Percentiles rank a stretch among this genome's conserved stretches.
These are phyloP conservation scores for Coniferiporia sulphurascens DNA, from an alignment of 1,284 basidiomycete genomes.

Conservation along the genomic window DNA sequence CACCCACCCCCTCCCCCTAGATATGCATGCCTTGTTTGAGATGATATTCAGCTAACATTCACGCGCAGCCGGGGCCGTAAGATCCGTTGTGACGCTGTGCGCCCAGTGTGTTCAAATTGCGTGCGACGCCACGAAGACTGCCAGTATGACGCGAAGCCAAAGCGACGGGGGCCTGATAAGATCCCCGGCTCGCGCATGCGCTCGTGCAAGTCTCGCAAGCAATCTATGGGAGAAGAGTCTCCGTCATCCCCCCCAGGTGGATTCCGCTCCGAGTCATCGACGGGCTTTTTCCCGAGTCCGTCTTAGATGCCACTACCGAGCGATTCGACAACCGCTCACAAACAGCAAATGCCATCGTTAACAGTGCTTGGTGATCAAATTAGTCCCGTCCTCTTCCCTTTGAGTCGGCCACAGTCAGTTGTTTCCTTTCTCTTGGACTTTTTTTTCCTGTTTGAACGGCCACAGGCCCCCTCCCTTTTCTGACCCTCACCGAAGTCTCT, in stretches of 20 bases:
- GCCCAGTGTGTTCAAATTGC: slow-evolving; percentile 15
- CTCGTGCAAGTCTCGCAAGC: slow-evolving; percentile 19
- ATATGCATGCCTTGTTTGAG: neutral
- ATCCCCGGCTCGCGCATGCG: slow-evolving; percentile 19
- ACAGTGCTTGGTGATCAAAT: neutral
- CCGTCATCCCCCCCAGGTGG: slow-evolving; percentile 3
- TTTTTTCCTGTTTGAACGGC: neutral
- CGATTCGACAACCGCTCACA: neutral
- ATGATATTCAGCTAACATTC: neutral
- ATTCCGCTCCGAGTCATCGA: neutral
- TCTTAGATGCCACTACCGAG: neutral
- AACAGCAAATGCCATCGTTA: neutral
- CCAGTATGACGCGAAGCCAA: slow-evolving; percentile 18
- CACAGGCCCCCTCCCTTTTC: neutral
- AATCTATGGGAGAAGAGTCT: slow-evolving; percentile 3
- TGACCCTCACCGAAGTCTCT: neutral
- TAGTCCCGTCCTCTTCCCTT: neutral
- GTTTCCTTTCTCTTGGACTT: neutral
- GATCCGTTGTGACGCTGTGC: slow-evolving; percentile 16
- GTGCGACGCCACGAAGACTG: slow-evolving; percentile 18
- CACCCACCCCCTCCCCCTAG: neutral
- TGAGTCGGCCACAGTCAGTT: neutral
- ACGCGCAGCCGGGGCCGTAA: slow-evolving; percentile 14
- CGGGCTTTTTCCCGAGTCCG: slow-evolving; percentile 4
- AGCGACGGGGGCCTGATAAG: slow-evolving; percentile 18